Evolutionary conservation across 805 yeast species (phyloP).

Genomic region (Helenozyma rhizophorensis): DNA sequence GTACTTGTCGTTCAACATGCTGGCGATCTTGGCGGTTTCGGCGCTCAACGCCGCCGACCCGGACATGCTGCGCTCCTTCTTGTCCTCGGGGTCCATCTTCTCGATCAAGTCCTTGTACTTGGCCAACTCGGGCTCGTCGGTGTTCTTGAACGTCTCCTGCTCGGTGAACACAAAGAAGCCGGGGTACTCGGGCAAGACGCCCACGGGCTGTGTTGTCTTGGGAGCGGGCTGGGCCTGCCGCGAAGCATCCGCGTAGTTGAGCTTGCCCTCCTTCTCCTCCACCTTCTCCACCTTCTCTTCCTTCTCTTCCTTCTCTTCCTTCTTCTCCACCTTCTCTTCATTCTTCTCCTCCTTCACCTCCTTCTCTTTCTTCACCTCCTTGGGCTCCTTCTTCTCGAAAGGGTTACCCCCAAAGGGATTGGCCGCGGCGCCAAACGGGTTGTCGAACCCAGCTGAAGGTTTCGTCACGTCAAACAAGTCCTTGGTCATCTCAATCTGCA

Average conservation of each 20-base stretch:
- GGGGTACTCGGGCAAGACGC: slow-evolving; percentile 48
- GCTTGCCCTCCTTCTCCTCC: slow-evolving; percentile 2
- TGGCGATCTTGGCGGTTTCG: slow-evolving; percentile 33
- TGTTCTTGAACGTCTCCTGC: slow-evolving; percentile 57
- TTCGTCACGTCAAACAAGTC: slow-evolving; percentile 27
- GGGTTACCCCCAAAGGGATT: slow-evolving; percentile 38
- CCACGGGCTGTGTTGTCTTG: background rate
- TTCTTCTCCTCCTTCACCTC: slow-evolving; percentile 4
- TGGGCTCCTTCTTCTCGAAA: slow-evolving; percentile 1
- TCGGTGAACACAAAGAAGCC: slow-evolving; percentile 72
- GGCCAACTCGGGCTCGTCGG: slow-evolving; percentile 48
- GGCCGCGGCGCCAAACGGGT: slow-evolving; percentile 26
- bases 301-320: slow-evolving; percentile 6
- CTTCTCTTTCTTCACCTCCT: slow-evolving; percentile 7
- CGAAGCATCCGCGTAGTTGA: slow-evolving; percentile 1
- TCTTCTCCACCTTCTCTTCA: slow-evolving; percentile 2
- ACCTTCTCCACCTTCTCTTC: slow-evolving; percentile 3
- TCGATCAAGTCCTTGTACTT: slow-evolving; percentile 44
- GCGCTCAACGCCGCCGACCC: slow-evolving; percentile 14
- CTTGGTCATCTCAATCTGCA: slow-evolving; percentile 37
- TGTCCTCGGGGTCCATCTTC: slow-evolving; percentile 41
- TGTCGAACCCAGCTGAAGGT: slow-evolving; percentile 13
- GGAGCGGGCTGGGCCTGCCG: slow-evolving; percentile 1
- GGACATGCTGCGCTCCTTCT: slow-evolving; percentile 13
- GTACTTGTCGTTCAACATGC: slow-evolving; percentile 64